Base-by-base conservation (phyloP, 2,329 filamentous ascomycete genomes). In the Botrytis aclada region DNA sequence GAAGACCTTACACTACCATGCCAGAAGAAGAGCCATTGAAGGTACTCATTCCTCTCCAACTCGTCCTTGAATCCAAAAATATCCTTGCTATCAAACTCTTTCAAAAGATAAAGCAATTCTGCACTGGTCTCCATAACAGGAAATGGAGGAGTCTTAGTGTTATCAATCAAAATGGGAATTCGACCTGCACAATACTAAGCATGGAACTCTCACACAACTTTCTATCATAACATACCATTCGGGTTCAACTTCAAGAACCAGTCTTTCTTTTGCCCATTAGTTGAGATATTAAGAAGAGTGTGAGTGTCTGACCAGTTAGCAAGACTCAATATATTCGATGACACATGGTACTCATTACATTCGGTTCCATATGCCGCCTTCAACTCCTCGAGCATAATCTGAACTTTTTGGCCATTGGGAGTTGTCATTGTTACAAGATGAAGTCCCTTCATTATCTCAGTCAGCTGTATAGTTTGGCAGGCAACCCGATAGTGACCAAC, bases 1-100 rank as follows among this genome's bases (percentile, higher is more conserved):
- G 45, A 14, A 64, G 18, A 64, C 77, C 79, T 70, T 78, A 83
- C 81, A 86, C 20, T 64, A 81, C 82, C 83, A 72, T 87, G 85
- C 85, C 85, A 88, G 81, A 88, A 88, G 80, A 88, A 86, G 1
- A 86, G 80, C 86, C 86, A 88, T 76, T 88, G 86, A 58, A 86
- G 73, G 41, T 79, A 81, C 76, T 87, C 80, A 74, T 81, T 86
- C 22, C 82, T 80, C 79, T 88, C 86, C 10, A 86, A 78, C 25
- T 84, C 83, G 76, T 88, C 83, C 64, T 83, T 83, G 81, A 88
- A 88, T 29, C 84, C 84, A 76, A 88, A 87, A 8, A 79, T 80
- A 76, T 86, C 80, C 9, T 87, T 79, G 74, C 83, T 84, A 79
- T 88, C 86, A 16, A 37, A 66, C 72, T 80, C 81, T 45, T 82